Base-by-base conservation (phyloP, 176 grass and related monocot genomes). In the Pharus latifolius region DNA sequence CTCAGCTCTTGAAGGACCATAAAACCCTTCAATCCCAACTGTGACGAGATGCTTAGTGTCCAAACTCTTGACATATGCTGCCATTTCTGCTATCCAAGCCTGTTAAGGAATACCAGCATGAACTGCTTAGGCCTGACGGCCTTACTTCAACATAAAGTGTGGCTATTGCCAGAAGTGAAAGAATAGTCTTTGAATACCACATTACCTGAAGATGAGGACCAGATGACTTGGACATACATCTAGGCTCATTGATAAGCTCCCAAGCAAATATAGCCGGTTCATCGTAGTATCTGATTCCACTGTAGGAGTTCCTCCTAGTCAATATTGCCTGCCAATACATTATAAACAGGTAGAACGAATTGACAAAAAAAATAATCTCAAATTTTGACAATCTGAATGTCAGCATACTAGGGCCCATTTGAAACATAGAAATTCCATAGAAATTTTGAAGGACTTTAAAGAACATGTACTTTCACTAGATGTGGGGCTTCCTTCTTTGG, bases 201-300 rank as follows among this genome's bases (percentile, higher is more conserved):
- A 10, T 50, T 80, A 97, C 89, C 89, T 92, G 83, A 83, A 97
- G 58, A 87, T 87, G 49, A 74, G 83, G 83, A 74, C 69, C 77
- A 24, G 89, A 92, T 73, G 89, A 83, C 53, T 88, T 90, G 22
- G 84, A 90, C 22, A 82, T 55, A 77, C 94, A 97, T 57, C 93
- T 80, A 80, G 94, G 89, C 53, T 97, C 94, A 87, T 92, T 97
- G 56, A 97, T 92, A 35, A 97, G 86, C 67, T 97, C 94, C 94
- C 94, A 97, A 25, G 89, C 83, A 97, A 97, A 97, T 80, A 97
- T 92, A 25, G 94, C 89, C 55, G 89, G 89, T 50, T 97, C 89
- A 90, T 97, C 86, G 64, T 32, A 78, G 45, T 97, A 97, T 70
- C 27, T 90, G 60, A 97, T 72, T 80, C 94, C 89, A 81, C 89